Base-by-base conservation (phyloP, 176 grass and related monocot genomes). In the Zea luxurians region DNA sequence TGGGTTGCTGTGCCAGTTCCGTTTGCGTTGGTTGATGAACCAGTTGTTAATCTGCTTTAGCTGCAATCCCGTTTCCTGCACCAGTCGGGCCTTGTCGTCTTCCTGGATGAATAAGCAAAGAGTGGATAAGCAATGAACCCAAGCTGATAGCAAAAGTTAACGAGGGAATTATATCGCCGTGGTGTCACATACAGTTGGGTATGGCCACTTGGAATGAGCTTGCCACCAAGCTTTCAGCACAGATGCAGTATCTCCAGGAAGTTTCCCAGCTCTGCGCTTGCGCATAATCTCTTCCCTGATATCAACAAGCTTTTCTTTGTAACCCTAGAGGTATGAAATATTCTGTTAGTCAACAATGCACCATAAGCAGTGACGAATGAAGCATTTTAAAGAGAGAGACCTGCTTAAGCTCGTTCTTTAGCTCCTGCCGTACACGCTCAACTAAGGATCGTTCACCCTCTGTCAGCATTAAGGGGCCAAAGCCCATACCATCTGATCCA, bases 11-110 rank as follows among this genome's bases (percentile, higher is more conserved):
- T 98, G 89, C 95, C 95, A 98, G 85, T 98, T 98, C 57, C 95
- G 89, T 77, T 98, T 98, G 63, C 95, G 93, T 70, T 98, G 95
- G 72, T 98, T 98, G 68, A 98, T 98, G 73, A 98, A 98, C 95
- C 95, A 98, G 52, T 98, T 98, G 49, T 98, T 98, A 64, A 98
- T 98, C 85, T 98, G 95, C 88, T 98, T 98, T 58, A 98, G 87
- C 52, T 98, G 95, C 73, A 98, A 78, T n/a, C 95, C 95, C 8
- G 95, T 94, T 86, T 98, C 95, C 78, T 98, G 91, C 43, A 98
- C 95, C 55, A 98, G 79, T 10, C 85, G 75, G 40, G 87, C 91
- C 61, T 98, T 98, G 77, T 98, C 95, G 66, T 98, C 95, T 66
- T 98, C 95, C 95, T 98, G 80, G 37, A 86, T 71, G 50, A 65